phyloP scores from a whole-genome alignment of 1,139 yeast genomes.

The Yamadazyma taylorii region DNA sequence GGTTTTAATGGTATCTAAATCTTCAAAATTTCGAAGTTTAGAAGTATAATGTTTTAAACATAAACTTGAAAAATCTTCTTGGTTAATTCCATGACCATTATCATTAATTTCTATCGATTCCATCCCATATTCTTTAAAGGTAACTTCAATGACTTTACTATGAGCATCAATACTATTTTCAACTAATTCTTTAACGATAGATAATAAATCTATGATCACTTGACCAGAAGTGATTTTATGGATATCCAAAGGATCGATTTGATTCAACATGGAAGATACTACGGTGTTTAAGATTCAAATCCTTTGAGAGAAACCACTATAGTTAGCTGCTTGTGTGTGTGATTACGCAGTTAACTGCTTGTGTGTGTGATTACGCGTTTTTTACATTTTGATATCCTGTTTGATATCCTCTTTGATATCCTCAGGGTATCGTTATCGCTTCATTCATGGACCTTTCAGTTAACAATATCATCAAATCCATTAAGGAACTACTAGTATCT shows the following conservation, averaged over 20 bases:
- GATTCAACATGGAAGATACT: constrained; percentile 27
- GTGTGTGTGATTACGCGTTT: too few species aligned
- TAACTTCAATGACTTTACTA: constrained; percentile 64
- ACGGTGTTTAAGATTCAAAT: too few species aligned
- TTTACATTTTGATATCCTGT: too few species aligned
- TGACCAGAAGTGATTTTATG: constrained; percentile 89
- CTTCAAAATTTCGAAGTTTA: constrained; percentile 61
- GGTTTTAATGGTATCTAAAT: constrained; percentile 52
- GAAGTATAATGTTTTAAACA: constrained; percentile 83
- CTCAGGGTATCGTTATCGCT: too few species aligned
- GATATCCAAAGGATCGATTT: constrained; percentile 50
- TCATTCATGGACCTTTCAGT: constrained; percentile 23
- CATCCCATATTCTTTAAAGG: constrained; percentile 70
- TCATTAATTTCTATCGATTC: constrained; percentile 70
- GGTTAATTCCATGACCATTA: constrained; percentile 73
- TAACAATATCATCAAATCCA: constrained; percentile 28
- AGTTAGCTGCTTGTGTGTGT: neutral
- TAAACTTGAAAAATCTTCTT: constrained; percentile 56
- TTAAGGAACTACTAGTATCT: constrained; percentile 40
- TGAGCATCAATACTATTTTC: constrained; percentile 86
- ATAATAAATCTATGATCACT: constrained; percentile 75
- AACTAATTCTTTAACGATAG: constrained; percentile 80
- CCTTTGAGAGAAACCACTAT: too few species aligned
- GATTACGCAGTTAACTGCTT: too few species aligned
- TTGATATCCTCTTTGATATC: too few species aligned